Percentiles rank a stretch among this genome's conserved stretches.
Evolutionary conservation across 2,329 filamentous ascomycete genomes (phyloP).

Genomic region (Pseudogymnoascus sp.): DNA sequence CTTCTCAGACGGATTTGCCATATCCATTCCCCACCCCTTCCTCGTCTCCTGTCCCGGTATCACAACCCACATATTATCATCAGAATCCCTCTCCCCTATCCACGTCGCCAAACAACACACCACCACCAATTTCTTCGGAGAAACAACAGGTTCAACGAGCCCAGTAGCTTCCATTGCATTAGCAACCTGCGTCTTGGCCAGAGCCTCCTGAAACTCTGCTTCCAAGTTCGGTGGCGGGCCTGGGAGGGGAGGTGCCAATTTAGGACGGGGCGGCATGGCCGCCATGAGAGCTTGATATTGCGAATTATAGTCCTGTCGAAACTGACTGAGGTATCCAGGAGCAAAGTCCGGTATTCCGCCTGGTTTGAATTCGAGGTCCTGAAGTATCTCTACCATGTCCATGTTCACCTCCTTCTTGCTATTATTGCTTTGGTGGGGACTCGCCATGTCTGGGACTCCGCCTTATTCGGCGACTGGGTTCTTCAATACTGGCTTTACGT

Average conservation of each 20-base stretch:
- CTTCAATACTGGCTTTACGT: too few species aligned
- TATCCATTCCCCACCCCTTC: not conserved
- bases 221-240: not conserved
- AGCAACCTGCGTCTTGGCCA: not conserved
- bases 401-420: too few species aligned
- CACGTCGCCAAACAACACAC: not conserved
- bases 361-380: not conserved
- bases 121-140: not conserved
- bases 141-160: not conserved
- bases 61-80: not conserved
- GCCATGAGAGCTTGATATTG: too few species aligned
- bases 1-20: not conserved
- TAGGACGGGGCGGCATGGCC: too few species aligned
- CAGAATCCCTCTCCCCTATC: not conserved
- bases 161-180: not conserved
- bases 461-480: not conserved
- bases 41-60: not conserved
- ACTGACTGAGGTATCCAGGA: too few species aligned
- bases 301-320: too few species aligned
- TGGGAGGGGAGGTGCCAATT: not conserved
- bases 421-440: not conserved
- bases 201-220: not conserved
- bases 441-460: not conserved
- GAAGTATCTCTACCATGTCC: not conserved
- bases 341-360: not conserved